phyloP scores from a whole-genome alignment of 352 stramenopile genomes.

The Phytophthora hibernalis region DNA sequence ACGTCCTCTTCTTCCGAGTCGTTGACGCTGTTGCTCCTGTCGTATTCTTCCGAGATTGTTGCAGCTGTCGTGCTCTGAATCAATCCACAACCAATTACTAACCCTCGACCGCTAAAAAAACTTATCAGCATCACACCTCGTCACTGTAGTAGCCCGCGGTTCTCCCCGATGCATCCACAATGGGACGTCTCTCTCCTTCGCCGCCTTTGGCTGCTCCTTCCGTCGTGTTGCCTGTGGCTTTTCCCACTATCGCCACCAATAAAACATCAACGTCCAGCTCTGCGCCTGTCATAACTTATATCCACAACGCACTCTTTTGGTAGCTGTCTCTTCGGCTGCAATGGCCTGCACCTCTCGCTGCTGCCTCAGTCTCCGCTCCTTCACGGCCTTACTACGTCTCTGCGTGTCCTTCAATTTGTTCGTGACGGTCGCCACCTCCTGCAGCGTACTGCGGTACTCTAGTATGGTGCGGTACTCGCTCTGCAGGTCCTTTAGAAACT shows the following conservation, averaged over 20 bases:
- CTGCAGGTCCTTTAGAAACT: conserved; percentile 60
- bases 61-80: conserved; percentile 26
- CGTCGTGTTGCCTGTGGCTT: conserved; percentile 15
- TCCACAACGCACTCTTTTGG: conserved; percentile 10
- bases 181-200: conserved; percentile 15
- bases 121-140: conserved; percentile 5
- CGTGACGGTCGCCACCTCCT: conserved; percentile 38
- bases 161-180: conserved; percentile 30
- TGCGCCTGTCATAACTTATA: neutral
- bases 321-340: neutral
- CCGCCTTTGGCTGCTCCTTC: neutral
- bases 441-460: conserved; percentile 55
- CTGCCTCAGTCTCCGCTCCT: conserved; percentile 18
- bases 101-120: neutral
- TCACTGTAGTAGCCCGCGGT: conserved; percentile 14
- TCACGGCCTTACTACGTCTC: conserved; percentile 25
- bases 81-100: neutral
- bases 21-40: conserved; percentile 2
- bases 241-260: conserved; percentile 19
- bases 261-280: neutral
- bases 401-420: conserved; percentile 38
- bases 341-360: conserved; percentile 28
- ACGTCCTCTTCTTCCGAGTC: conserved; percentile 2
- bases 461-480: conserved; percentile 53
- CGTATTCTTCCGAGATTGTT: conserved; percentile 20